Conservation (phyloP, 257 asterid genomes). For the Solanum arcanum region DNA sequence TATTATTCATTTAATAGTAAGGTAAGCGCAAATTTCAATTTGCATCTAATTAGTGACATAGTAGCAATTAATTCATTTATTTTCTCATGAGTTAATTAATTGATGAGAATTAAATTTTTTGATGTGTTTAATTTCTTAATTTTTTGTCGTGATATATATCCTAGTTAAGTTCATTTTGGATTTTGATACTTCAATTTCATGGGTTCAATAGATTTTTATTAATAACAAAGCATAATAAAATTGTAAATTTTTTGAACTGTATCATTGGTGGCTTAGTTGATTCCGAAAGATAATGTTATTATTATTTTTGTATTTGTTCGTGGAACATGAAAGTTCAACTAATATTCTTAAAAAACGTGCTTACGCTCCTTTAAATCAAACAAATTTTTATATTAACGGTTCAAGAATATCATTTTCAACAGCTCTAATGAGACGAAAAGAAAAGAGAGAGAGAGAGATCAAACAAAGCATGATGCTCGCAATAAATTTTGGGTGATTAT, state of each 20-base stretch:
- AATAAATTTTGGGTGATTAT: background rate
- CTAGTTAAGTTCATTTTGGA: background rate
- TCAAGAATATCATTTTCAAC: background rate
- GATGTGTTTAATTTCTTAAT: background rate
- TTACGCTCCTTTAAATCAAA: background rate
- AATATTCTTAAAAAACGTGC: background rate
- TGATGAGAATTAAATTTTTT: too few species aligned
- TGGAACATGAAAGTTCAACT: background rate
- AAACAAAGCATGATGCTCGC: background rate
- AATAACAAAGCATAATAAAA: background rate
- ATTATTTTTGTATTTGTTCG: background rate
- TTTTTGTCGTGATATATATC: background rate
- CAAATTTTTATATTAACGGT: background rate
- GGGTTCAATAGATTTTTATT: background rate
- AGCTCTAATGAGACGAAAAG: background rate
- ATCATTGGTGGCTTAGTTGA: background rate
- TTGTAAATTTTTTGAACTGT: background rate
- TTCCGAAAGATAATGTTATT: background rate
- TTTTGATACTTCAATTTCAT: background rate
- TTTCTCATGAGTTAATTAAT: background rate
- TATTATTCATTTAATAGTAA: too few species aligned
- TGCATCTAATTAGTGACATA: too few species aligned
- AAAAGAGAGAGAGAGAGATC: background rate
- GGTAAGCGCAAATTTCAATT: background rate
- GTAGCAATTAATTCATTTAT: too few species aligned